Conservation (phyloP, 75 land plant species). For the Gnetum montanum region DNA sequence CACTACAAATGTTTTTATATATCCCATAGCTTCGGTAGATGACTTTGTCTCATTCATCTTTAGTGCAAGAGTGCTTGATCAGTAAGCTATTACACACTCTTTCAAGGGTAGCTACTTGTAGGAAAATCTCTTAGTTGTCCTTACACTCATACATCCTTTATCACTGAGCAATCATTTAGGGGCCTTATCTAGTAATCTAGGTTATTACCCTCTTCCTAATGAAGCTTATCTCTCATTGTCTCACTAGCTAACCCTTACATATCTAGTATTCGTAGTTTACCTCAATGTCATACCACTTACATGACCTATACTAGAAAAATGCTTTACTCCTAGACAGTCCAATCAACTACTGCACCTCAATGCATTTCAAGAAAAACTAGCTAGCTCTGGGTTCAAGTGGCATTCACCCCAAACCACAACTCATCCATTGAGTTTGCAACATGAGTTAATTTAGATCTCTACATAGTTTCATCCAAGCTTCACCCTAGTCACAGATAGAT, state of each 20-base stretch:
- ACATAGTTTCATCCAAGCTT: constrained; percentile 13
- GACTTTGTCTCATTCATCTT: not conserved
- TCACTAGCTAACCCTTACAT: not conserved
- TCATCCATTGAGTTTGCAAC: constrained; percentile 4
- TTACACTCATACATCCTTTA: too few relatives aligned
- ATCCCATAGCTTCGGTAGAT: not conserved
- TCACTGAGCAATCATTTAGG: too few relatives aligned
- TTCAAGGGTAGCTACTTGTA: constrained; percentile 2
- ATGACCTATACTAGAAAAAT: not conserved
- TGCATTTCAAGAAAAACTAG: not conserved
- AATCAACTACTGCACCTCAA: not conserved
- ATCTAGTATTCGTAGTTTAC: not conserved
- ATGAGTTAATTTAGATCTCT: constrained; percentile 6
- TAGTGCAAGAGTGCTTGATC: not conserved
- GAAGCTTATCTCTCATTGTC: not conserved
- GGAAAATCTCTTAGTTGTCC: not conserved
- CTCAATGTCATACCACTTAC: not conserved
- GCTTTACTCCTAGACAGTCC: not conserved
- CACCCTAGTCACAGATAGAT: constrained; percentile 12
- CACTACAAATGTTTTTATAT: not conserved
- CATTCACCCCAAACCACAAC: not conserved
- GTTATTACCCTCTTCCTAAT: not conserved
- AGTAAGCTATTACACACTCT: constrained; percentile 8
- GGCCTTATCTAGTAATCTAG: too few relatives aligned
- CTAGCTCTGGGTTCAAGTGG: not conserved